Conservation (phyloP, 2,329 filamentous ascomycete genomes). For the Periglandula ipomoeae region DNA sequence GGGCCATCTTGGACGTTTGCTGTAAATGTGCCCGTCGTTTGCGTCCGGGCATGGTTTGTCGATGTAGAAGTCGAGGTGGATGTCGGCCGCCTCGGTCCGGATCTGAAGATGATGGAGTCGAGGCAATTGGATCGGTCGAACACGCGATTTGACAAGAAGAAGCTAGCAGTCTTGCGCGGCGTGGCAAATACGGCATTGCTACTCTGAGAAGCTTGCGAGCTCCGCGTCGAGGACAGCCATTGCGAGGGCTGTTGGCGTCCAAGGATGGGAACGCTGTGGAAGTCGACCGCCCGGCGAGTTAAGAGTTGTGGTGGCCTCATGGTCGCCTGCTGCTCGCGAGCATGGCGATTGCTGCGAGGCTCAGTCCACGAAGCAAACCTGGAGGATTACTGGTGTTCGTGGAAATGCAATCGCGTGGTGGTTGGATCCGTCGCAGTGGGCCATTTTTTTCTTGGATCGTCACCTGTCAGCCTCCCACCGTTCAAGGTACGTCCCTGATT, state of each 20-base stretch:
- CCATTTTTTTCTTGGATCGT: conserved; percentile 1
- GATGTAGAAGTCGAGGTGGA: conserved; percentile 16
- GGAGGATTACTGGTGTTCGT: neutral
- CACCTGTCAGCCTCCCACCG: neutral
- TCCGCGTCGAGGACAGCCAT: conserved; percentile 22
- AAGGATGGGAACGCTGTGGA: conserved; percentile 15
- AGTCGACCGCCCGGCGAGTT: conserved; percentile 16
- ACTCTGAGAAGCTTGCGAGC: conserved; percentile 16
- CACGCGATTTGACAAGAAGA: conserved; percentile 27
- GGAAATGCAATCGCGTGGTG: neutral
- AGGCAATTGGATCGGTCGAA: conserved; percentile 29
- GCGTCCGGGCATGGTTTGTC: conserved; percentile 3
- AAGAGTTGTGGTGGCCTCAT: conserved; percentile 26
- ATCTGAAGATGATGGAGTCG: conserved; percentile 22
- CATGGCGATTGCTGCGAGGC: conserved; percentile 15
- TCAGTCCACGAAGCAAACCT: neutral
- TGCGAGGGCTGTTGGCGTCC: conserved; percentile 12
- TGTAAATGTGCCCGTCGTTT: conserved; percentile 10
- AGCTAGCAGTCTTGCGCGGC: conserved; percentile 13
- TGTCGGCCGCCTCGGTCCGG: conserved; percentile 18
- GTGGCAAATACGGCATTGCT: conserved; percentile 10
- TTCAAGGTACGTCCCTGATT: neutral
- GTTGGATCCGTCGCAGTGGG: neutral
- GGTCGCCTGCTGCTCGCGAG: conserved; percentile 19
- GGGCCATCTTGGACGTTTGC: conserved; percentile 11